Evolutionary conservation across 2,329 filamentous ascomycete species (phyloP).

Genomic region (Calonectria hongkongensis): DNA sequence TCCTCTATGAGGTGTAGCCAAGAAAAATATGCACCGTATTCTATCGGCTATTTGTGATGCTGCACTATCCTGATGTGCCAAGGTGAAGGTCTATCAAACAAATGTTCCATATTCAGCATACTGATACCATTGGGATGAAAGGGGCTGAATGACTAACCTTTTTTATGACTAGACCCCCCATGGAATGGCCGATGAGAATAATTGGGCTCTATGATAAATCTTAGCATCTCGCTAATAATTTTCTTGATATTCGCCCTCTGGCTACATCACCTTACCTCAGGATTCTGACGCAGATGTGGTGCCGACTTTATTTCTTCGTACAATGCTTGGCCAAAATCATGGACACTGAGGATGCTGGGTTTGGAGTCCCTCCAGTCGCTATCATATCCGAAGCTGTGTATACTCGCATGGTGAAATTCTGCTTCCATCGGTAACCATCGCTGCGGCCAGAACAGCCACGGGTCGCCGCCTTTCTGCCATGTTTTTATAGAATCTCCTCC

Average conservation of each 20-base stretch:
- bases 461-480: constrained; percentile 61
- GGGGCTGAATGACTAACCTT: constrained; percentile 42
- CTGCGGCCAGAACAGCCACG: constrained; percentile 62
- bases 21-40: constrained; percentile 57
- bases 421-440: constrained; percentile 61
- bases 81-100: neutral
- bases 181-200: constrained; percentile 55
- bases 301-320: constrained; percentile 55
- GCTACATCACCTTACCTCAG: neutral
- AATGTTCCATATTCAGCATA: neutral
- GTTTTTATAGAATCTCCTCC: constrained; percentile 63
- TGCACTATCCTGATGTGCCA: constrained; percentile 8
- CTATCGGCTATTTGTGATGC: constrained; percentile 24
- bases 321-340: constrained; percentile 57
- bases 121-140: neutral
- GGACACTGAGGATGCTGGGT: constrained; percentile 51
- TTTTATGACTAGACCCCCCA: constrained; percentile 60
- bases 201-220: constrained; percentile 39
- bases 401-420: constrained; percentile 53
- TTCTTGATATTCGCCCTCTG: neutral
- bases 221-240: neutral
- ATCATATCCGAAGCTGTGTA: constrained; percentile 59
- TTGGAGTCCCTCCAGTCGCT: constrained; percentile 52
- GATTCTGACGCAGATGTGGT: constrained; percentile 1
- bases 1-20: constrained; percentile 61